Evolutionary conservation across 257 asterid species (phyloP).

Genomic region (Solanum clarkiae): DNA sequence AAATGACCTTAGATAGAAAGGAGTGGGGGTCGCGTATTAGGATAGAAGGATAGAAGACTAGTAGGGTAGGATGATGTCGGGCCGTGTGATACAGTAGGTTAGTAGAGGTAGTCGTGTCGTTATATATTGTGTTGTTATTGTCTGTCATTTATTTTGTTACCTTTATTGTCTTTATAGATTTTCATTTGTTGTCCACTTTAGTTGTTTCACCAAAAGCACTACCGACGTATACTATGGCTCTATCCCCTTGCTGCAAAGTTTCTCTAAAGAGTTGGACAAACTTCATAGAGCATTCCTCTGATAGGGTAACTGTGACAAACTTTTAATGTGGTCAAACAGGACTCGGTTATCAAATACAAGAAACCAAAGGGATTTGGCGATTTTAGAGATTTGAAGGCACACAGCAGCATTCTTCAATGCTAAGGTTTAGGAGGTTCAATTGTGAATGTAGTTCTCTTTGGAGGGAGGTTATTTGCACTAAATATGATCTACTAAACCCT

Average conservation of each 20-base stretch:
- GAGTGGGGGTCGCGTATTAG: too few relatives aligned
- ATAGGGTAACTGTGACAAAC: not conserved
- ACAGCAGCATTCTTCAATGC: not conserved
- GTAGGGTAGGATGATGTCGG: too few relatives aligned
- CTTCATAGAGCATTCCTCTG: not conserved
- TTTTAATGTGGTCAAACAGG: not conserved
- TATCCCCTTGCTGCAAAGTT: not conserved
- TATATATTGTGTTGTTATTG: too few relatives aligned
- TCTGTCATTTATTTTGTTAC: too few relatives aligned
- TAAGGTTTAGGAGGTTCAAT: not conserved
- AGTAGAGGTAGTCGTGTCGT: too few relatives aligned
- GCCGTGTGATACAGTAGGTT: too few relatives aligned
- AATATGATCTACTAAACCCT: not conserved
- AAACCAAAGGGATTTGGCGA: not conserved
- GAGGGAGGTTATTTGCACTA: not conserved
- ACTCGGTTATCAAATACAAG: not conserved
- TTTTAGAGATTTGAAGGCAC: not conserved
- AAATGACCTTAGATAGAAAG: too few relatives aligned
- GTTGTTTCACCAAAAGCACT: not conserved
- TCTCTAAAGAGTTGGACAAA: not conserved
- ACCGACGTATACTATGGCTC: not conserved
- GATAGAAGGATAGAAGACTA: too few relatives aligned
- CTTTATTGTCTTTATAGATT: too few relatives aligned
- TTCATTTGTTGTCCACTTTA: too few relatives aligned
- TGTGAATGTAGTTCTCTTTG: not conserved